Evolutionary conservation across 2,329 filamentous ascomycete genomes (phyloP).

Genomic region (Microcera coccophila): DNA sequence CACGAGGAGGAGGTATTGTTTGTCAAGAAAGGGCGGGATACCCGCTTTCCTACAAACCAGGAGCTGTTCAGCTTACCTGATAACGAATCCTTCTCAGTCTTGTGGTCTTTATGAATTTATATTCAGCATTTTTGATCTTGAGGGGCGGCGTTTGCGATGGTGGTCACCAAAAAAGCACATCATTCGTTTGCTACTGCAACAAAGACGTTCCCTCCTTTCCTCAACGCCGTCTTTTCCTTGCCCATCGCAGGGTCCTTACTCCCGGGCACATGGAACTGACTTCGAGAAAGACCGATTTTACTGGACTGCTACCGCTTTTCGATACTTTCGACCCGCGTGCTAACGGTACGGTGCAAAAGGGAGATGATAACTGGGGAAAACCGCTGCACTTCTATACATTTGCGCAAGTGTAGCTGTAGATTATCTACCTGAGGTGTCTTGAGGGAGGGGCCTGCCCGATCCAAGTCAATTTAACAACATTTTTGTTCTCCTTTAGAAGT

Average conservation of each 20-base stretch:
- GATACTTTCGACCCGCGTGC: too few relatives aligned
- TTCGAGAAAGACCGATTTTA: too few relatives aligned
- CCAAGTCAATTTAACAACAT: slow-evolving; percentile 17
- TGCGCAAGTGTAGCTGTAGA: slow-evolving; percentile 24
- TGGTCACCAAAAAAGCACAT: slow-evolving; percentile 15
- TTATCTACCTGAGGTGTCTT: slow-evolving; percentile 24
- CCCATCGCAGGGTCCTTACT: too few relatives aligned
- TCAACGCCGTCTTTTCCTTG: too few relatives aligned
- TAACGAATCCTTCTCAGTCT: too few relatives aligned
- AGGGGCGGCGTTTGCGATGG: slow-evolving; percentile 19
- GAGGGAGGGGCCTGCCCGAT: slow-evolving; percentile 9
- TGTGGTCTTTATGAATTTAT: too few relatives aligned
- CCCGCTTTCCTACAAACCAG: too few relatives aligned
- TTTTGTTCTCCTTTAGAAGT: slow-evolving; percentile 1
- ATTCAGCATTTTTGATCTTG: slow-evolving; percentile 5
- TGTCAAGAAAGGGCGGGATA: too few relatives aligned
- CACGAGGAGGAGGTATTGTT: background rate
- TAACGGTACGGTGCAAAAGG: slow-evolving; percentile 2
- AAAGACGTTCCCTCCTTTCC: slow-evolving; percentile 4
- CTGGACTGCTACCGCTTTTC: too few relatives aligned
- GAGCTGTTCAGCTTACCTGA: too few relatives aligned
- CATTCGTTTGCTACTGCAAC: background rate
- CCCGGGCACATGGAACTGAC: too few relatives aligned
- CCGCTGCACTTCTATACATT: slow-evolving; percentile 20
- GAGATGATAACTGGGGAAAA: slow-evolving; percentile 3